phyloP scores from a whole-genome alignment of 2,329 filamentous ascomycete genomes.

The Diaporthe sp. region DNA sequence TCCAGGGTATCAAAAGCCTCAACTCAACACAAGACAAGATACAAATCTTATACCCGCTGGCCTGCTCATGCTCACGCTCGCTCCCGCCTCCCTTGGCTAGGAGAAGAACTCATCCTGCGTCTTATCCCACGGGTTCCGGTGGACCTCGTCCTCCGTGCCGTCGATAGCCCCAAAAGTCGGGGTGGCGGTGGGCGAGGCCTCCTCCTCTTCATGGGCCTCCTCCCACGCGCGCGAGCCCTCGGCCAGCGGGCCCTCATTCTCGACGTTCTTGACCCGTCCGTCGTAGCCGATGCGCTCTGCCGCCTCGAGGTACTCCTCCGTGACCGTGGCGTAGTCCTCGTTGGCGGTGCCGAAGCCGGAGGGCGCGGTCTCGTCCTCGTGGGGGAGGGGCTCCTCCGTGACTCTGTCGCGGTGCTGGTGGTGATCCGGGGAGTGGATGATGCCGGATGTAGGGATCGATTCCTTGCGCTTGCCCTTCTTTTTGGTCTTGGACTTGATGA shows the following conservation, averaged over 20 bases:
- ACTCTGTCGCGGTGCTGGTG: constrained; percentile 29
- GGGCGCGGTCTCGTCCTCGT: constrained; percentile 47
- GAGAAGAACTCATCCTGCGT: constrained; percentile 25
- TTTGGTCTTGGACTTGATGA: constrained; percentile 46
- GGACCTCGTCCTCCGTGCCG: constrained; percentile 58
- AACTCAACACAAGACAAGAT: constrained; percentile 15
- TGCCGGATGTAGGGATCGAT: constrained; percentile 38
- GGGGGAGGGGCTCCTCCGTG: constrained; percentile 38
- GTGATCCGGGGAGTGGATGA: constrained; percentile 35
- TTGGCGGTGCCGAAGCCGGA: constrained; percentile 40
- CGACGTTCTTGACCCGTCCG: constrained; percentile 35
- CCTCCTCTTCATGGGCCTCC: constrained; percentile 33
- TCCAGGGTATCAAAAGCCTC: constrained; percentile 34
- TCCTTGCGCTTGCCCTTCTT: constrained; percentile 49
- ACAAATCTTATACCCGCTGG: constrained; percentile 1
- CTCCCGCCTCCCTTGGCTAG: neutral
- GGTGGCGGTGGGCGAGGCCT: constrained; percentile 27
- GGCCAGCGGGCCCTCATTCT: constrained; percentile 39
- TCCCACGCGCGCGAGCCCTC: constrained; percentile 39
- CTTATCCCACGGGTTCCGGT: constrained; percentile 58
- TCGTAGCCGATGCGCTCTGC: constrained; percentile 43
- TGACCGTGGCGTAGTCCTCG: constrained; percentile 39
- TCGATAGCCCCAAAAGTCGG: constrained; percentile 43
- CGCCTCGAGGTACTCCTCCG: constrained; percentile 41
- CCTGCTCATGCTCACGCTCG: constrained; percentile 25